Conservation (phyloP, 306 rosid genomes). For the Acacia confusa region DNA sequence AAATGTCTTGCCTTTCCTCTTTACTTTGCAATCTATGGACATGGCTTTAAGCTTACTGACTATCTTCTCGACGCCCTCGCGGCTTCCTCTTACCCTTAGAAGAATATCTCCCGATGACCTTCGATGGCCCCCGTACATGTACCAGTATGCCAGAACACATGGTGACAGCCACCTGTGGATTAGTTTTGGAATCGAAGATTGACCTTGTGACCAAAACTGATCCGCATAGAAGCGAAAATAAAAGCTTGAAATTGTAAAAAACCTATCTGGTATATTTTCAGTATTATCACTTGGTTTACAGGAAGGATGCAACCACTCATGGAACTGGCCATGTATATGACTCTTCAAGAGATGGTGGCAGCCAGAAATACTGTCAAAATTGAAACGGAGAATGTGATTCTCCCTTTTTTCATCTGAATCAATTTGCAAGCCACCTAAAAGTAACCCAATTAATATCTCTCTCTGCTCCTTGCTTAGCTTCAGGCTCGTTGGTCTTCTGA, state of each 20-base stretch:
- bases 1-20: conserved; percentile 71
- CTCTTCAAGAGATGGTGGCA: conserved; percentile 58
- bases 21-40: conserved; percentile 79
- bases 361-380: conserved; percentile 55
- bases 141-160: conserved; percentile 92
- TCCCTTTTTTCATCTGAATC: conserved; percentile 72
- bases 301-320: conserved; percentile 90
- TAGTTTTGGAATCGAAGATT: conserved; percentile 68
- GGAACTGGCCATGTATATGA: conserved; percentile 64
- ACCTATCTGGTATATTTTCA: conserved; percentile 55
- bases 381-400: conserved; percentile 66
- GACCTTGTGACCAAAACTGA: conserved; percentile 88
- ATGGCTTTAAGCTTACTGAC: conserved; percentile 58
- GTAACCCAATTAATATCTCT: conserved; percentile 80
- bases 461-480: conserved; percentile 86
- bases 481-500: conserved; percentile 59
- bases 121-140: conserved; percentile 81
- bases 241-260: conserved; percentile 67
- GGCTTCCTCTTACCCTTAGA: conserved; percentile 74
- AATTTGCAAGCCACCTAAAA: conserved; percentile 80
- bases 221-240: conserved; percentile 79
- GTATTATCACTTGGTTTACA: conserved; percentile 51
- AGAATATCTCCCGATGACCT: conserved; percentile 71
- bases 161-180: conserved; percentile 92
- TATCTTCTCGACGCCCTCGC: conserved; percentile 72